Evolutionary conservation across 768 basidiomycete species (phyloP).

Genomic region (Boletus sp.): DNA sequence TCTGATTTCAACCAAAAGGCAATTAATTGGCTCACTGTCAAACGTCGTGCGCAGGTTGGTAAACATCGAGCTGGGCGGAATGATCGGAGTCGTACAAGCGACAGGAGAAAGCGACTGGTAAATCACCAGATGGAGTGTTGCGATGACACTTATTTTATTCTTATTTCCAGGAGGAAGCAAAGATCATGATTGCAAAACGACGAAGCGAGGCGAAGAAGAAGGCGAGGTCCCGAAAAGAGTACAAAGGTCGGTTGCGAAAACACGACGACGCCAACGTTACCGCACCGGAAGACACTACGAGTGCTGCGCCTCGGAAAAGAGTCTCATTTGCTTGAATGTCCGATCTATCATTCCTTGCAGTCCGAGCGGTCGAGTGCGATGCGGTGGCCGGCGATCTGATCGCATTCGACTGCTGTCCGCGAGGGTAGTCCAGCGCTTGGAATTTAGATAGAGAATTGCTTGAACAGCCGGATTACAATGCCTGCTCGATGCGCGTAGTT

Average conservation of each 20-base stretch:
- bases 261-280: conserved; percentile 9
- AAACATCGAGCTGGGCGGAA: conserved; percentile 28
- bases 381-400: conserved; percentile 23
- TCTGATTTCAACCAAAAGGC: conserved; percentile 13
- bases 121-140: conserved; percentile 17
- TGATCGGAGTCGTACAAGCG: conserved; percentile 24
- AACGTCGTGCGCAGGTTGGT: conserved; percentile 20
- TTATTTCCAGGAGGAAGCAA: conserved; percentile 40
- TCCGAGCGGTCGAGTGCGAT: conserved; percentile 14
- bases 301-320: conserved; percentile 30
- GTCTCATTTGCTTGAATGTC: conserved; percentile 30
- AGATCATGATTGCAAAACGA: conserved; percentile 36
- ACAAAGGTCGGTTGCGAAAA: conserved; percentile 11
- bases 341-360: conserved; percentile 17
- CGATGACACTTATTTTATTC: conserved; percentile 10
- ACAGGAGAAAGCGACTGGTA: conserved; percentile 40
- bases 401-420: conserved; percentile 16
- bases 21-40: conserved; percentile 20
- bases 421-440: neutral
- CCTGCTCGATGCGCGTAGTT: conserved; percentile 15
- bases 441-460: conserved; percentile 14
- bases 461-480: conserved; percentile 5
- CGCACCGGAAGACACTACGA: conserved; percentile 5
- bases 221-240: conserved; percentile 30
- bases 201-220: conserved; percentile 39